Percentiles rank a stretch among this genome's conserved stretches.
Conservation (phyloP, 2,329 filamentous ascomycete genomes). For the Fonsecaea erecta region DNA sequence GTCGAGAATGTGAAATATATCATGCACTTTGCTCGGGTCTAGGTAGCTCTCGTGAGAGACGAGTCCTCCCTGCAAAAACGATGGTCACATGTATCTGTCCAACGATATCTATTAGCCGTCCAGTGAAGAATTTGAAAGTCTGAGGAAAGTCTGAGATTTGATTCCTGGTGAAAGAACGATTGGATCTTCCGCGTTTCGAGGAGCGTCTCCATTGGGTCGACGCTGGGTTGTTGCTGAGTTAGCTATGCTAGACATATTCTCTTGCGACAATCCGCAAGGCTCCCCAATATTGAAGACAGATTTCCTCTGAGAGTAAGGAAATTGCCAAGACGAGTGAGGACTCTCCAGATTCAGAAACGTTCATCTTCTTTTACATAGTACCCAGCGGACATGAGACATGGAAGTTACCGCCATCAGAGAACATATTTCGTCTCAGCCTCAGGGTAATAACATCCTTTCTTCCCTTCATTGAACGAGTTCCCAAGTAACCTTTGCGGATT, state of each 20-base stretch:
- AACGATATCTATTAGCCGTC: slow-evolving; percentile 32
- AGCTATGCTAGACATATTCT: slow-evolving; percentile 3
- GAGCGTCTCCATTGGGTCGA: slow-evolving; percentile 19
- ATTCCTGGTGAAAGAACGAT: slow-evolving; percentile 35
- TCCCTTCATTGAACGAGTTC: too few relatives aligned
- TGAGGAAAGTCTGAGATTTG: slow-evolving; percentile 30
- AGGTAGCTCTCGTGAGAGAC: slow-evolving; percentile 39
- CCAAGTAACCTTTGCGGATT: neutral
- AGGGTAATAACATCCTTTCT: neutral
- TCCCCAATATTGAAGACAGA: neutral
- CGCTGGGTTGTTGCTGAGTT: slow-evolving; percentile 6
- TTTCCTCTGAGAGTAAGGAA: too few relatives aligned
- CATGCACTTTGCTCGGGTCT: slow-evolving; percentile 47
- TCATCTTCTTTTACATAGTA: too few relatives aligned
- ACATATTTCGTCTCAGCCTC: too few relatives aligned
- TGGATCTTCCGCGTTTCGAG: slow-evolving; percentile 27
- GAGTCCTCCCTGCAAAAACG: slow-evolving; percentile 31
- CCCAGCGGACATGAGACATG: too few relatives aligned
- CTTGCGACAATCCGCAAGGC: neutral
- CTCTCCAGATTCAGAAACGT: too few relatives aligned
- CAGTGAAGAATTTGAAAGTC: slow-evolving; percentile 38
- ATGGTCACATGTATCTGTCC: slow-evolving; percentile 40
- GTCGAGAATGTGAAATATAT: slow-evolving; percentile 48
- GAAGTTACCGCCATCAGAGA: too few relatives aligned
- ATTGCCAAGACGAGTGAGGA: too few relatives aligned